phyloP scores from a whole-genome alignment of 768 basidiomycete species.

The Cubamyces lactineus region DNA sequence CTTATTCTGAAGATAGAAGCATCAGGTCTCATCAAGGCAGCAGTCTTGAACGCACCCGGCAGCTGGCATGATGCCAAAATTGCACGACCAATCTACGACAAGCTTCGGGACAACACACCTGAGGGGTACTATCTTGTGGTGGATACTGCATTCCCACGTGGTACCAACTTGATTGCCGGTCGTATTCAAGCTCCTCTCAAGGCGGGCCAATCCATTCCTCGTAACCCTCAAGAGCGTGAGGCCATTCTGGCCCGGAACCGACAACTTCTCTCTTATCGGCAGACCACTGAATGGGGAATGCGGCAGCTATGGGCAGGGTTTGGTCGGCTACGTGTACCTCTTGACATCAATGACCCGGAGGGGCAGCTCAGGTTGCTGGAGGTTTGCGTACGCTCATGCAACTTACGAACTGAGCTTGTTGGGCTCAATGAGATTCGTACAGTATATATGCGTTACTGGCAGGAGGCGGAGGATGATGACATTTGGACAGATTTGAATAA shows the following conservation, averaged over 20 bases:
- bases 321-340: slow-evolving; percentile 46
- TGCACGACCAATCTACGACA: slow-evolving; percentile 43
- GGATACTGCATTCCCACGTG: slow-evolving; percentile 51
- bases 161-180: slow-evolving; percentile 36
- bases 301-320: slow-evolving; percentile 48
- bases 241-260: slow-evolving; percentile 36
- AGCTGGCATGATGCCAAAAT: slow-evolving; percentile 54
- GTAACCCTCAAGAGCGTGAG: slow-evolving; percentile 25
- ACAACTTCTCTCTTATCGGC: slow-evolving; percentile 47
- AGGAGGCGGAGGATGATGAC: slow-evolving; percentile 22
- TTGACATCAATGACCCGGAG: slow-evolving; percentile 37
- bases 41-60: slow-evolving; percentile 44
- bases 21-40: slow-evolving; percentile 42
- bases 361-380: slow-evolving; percentile 41
- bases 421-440: slow-evolving; percentile 47
- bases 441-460: slow-evolving; percentile 48
- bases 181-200: slow-evolving; percentile 45
- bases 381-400: slow-evolving; percentile 38
- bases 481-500: slow-evolving; percentile 43
- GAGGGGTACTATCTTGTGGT: slow-evolving; percentile 47
- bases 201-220: slow-evolving; percentile 29
- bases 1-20: neutral
- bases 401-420: slow-evolving; percentile 41
- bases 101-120: slow-evolving; percentile 39
- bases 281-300: slow-evolving; percentile 59